A percentile compares a stretch with the other conserved stretches of the same genome.
phyloP scores from a whole-genome alignment of 352 stramenopile species.

The Phytophthora constricta region DNA sequence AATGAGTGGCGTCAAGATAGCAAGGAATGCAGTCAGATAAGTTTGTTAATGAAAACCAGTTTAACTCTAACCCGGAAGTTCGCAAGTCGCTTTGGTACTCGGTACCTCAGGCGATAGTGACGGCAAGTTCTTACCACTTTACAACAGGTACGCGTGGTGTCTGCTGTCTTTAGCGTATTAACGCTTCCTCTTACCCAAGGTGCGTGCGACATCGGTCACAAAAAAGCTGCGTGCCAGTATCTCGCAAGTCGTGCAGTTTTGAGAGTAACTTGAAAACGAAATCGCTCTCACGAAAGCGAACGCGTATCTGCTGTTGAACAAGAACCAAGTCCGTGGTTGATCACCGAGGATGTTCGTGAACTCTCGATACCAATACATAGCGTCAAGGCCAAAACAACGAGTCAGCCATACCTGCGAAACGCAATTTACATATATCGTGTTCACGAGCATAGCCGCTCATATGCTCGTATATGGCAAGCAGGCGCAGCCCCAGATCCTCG shows the following conservation, averaged over 20 bases:
- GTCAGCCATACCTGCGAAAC: neutral
- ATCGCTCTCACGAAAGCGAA: slow-evolving; percentile 4
- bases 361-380: slow-evolving; percentile 7
- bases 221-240: too few relatives aligned
- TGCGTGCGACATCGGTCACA: too few relatives aligned
- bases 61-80: too few relatives aligned
- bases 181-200: too few relatives aligned
- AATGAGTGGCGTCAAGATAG: too few relatives aligned
- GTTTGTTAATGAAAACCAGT: too few relatives aligned
- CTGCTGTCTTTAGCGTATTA: too few relatives aligned
- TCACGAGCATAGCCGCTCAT: neutral
- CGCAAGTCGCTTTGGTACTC: too few relatives aligned
- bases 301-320: neutral
- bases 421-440: neutral
- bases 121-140: too few relatives aligned
- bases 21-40: too few relatives aligned
- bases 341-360: slow-evolving; percentile 4
- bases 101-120: too few relatives aligned
- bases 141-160: too few relatives aligned
- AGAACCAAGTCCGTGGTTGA: neutral
- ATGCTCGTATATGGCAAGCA: neutral
- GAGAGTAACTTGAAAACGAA: slow-evolving; percentile 1
- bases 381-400: neutral
- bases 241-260: slow-evolving; percentile 1
- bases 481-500: neutral